Conservation (phyloP, 768 basidiomycete genomes). For the Sarcodon aspratus region DNA sequence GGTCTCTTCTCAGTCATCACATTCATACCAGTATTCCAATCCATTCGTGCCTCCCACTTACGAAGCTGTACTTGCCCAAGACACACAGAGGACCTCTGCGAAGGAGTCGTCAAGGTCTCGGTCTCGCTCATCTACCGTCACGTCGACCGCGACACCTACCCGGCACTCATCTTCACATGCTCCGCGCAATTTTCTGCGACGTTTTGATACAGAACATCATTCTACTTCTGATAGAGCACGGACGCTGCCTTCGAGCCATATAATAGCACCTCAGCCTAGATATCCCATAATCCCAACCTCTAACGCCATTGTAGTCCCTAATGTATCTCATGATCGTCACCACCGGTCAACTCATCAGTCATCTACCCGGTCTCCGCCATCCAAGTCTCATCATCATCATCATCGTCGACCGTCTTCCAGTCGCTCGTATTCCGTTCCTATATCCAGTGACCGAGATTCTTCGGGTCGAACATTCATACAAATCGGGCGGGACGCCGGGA, state of each 20-base stretch:
- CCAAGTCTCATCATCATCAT: background rate
- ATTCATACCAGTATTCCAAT: conserved; percentile 10
- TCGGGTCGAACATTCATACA: background rate
- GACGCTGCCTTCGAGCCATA: background rate
- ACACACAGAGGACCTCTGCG: background rate
- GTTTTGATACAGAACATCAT: background rate
- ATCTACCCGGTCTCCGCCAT: background rate
- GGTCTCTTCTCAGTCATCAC: conserved; percentile 12
- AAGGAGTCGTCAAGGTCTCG: background rate
- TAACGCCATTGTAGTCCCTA: background rate
- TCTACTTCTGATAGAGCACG: background rate
- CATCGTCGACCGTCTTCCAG: background rate
- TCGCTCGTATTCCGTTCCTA: background rate
- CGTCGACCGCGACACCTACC: conserved; percentile 4
- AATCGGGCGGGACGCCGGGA: conserved; percentile 1
- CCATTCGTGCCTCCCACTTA: conserved; percentile 9
- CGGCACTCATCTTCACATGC: conserved; percentile 4
- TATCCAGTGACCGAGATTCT: background rate
- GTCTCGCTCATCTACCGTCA: conserved; percentile 4
- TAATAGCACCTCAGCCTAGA: background rate
- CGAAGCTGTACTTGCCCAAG: conserved; percentile 5
- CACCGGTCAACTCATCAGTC: background rate
- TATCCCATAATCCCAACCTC: background rate
- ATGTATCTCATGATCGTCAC: background rate
- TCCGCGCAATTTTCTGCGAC: background rate